Evolutionary conservation across 2,329 filamentous ascomycete genomes (phyloP), one percentile per base, ranked within the genome.

Genomic region (Apiospora malaysiana): DNA sequence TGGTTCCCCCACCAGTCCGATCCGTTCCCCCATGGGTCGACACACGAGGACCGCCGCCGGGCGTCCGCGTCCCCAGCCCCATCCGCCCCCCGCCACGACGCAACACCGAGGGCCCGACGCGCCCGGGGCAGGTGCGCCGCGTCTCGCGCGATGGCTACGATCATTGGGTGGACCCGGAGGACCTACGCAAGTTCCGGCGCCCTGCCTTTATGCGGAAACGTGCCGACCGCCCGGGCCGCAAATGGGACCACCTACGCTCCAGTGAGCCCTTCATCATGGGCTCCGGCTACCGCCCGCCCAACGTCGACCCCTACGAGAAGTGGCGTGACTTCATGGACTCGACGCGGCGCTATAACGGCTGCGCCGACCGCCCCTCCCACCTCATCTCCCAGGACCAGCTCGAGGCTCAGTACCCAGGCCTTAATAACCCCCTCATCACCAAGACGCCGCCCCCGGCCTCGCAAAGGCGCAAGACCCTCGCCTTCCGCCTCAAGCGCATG

Each of bases 171-270:
- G 78, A 80, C 65, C 78, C 79, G 70, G 77, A 76, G 69, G 74
- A 79, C 68, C 75, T 77, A n/a, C 76, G 72, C 25, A 75, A 75
- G 27, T 79, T 78, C 27, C 83, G 79, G 71, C 78, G 89, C 25
- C 84, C 85, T 69, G 79, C 88, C 27, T 82, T 89, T 68, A 81
- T 75, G 70, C 80, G 78, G 73, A 84, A 87, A 74, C 83, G 87
- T 63, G 84, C 81, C 42, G 78, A 83, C 70, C 84, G 79, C 78
- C 85, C 78, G 66, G 87, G 87, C 3, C 84, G 87, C 71, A 85
- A 85, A 80, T 90, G 88, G 88, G 88, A 90, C 75, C 87, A 90
- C 75, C 78, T 90, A 68, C 86, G 88, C 69, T 86, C 87, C 2
- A 83, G 86, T 45, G 88, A 90, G 71, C 88, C 88, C 4, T 87